Evolutionary conservation across 2,329 filamentous ascomycete species (phyloP).

Genomic region (Xenoacremonium recifei): DNA sequence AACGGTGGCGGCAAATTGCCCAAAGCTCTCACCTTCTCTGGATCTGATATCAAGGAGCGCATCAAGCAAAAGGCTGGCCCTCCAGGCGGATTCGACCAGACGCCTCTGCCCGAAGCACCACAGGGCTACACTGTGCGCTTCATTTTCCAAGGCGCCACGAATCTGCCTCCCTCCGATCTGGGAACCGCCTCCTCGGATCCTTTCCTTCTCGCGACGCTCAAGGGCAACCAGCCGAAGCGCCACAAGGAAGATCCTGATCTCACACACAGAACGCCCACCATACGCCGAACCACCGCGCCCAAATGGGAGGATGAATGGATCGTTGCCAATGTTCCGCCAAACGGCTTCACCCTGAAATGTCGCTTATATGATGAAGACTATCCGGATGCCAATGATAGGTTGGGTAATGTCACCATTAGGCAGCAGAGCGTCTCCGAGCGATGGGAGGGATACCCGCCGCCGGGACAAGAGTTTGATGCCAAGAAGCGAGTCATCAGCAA

Average conservation of each 20-base stretch:
- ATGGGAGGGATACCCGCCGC: constrained; percentile 67
- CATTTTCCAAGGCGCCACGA: constrained; percentile 76
- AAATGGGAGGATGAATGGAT: constrained; percentile 85
- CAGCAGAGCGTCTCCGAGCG: constrained; percentile 58
- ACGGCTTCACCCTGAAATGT: constrained; percentile 81
- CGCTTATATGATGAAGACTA: constrained; percentile 89
- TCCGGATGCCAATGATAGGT: constrained; percentile 78
- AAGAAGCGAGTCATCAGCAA: constrained; percentile 87
- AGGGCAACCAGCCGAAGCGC: constrained; percentile 64
- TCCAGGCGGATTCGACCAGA: constrained; percentile 76
- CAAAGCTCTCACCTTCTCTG: constrained; percentile 9
- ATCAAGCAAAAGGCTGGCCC: constrained; percentile 42
- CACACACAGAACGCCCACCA: constrained; percentile 71
- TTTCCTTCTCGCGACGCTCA: constrained; percentile 75
- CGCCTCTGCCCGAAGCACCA: constrained; percentile 70
- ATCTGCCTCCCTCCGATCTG: constrained; percentile 81
- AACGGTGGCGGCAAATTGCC: constrained; percentile 12
- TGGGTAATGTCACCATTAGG: constrained; percentile 79
- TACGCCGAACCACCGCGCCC: constrained; percentile 70
- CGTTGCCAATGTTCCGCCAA: constrained; percentile 79
- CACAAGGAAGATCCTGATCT: constrained; percentile 86
- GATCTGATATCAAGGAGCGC: constrained; percentile 22
- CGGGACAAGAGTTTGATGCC: constrained; percentile 61
- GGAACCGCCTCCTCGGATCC: constrained; percentile 78
- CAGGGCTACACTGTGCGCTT: constrained; percentile 83